phyloP scores from a whole-genome alignment of 805 yeast genomes.

The Ogataea henricii region DNA sequence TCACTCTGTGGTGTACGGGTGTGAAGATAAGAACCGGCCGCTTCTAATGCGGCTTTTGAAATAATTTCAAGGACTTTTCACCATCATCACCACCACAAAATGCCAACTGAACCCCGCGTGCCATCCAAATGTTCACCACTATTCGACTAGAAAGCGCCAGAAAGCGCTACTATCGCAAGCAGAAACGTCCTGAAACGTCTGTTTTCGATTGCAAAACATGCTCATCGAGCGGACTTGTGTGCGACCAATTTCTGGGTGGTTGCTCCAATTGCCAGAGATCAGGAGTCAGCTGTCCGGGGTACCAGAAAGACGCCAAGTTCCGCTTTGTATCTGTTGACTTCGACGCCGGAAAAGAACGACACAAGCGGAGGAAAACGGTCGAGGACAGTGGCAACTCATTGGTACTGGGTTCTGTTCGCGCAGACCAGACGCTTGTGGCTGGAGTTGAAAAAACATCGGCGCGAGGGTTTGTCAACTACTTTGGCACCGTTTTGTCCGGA shows the following conservation, averaged over 20 bases:
- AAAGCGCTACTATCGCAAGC: slow-evolving; percentile 9
- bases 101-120: too few relatives aligned
- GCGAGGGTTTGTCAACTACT: slow-evolving; percentile 7
- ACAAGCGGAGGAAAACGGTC: background rate
- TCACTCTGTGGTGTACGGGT: background rate
- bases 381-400: background rate
- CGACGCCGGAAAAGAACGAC: background rate
- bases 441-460: background rate
- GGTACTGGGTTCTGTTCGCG: too few relatives aligned
- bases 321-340: background rate
- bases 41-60: too few relatives aligned
- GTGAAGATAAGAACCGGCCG: background rate
- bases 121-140: slow-evolving; percentile 1
- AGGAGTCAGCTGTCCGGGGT: slow-evolving; percentile 7
- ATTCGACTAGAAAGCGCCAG: slow-evolving; percentile 7
- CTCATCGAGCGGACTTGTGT: background rate
- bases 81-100: background rate
- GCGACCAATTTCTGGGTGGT: slow-evolving; percentile 2
- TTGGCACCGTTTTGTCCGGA: slow-evolving; percentile 11
- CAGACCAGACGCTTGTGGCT: too few relatives aligned
- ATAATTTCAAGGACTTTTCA: background rate
- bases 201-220: slow-evolving; percentile 7
- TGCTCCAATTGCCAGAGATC: slow-evolving; percentile 1
- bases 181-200: background rate
- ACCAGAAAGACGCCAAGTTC: slow-evolving; percentile 4